Evolutionary conservation across 1,284 basidiomycete species (phyloP), one percentile per base, ranked within the genome.

Genomic region (Trichosporon coremiiforme): DNA sequence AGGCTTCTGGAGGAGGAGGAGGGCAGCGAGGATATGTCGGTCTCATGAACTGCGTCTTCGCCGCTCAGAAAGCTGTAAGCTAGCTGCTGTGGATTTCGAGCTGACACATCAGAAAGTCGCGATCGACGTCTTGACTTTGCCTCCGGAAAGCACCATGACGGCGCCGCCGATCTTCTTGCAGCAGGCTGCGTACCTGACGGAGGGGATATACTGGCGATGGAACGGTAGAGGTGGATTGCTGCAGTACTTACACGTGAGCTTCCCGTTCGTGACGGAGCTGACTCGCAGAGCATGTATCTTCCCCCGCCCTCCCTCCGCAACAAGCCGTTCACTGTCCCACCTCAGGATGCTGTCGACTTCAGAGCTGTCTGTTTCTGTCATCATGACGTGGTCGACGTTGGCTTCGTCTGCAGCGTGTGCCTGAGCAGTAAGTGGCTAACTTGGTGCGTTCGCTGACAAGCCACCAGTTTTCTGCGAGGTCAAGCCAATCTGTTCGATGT

Each of bases 21-120:
- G 77, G 80, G 47, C 75, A 79, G 68, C 75, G 80, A 0, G 82
- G 82, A 15, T 85, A 85, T 73, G 96, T 99, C 66, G 93, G 96
- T 13, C 90, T 99, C 82, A 99, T 99, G 97, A 99, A 99, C 81
- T 92, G 94, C 69, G 98, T 99, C 66, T 99, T 99, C 84, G 95
- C 95, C 2, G 97, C 97, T 0, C 97, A 99, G 82, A 99, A 99
- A 85, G 87, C 94, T 70, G 94, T 92, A 73, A 76, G 88, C 84
- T 67, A 8, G 6, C 2, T 1, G 12, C 9, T 15, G 10, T 2
- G 12, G 5, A 38, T 0, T 8, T 12, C 15, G 36, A 38, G 60
- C 66, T 73, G 62, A 55, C 66, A 9, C 2, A 31, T 36, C 78
- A 97, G 93, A 95, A 92, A 88, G 91, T 98, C 15, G 91, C 92